These are phyloP conservation scores for Penicillium sp. DNA, from an alignment of 2,329 filamentous ascomycete species.

Conservation along the genomic window DNA sequence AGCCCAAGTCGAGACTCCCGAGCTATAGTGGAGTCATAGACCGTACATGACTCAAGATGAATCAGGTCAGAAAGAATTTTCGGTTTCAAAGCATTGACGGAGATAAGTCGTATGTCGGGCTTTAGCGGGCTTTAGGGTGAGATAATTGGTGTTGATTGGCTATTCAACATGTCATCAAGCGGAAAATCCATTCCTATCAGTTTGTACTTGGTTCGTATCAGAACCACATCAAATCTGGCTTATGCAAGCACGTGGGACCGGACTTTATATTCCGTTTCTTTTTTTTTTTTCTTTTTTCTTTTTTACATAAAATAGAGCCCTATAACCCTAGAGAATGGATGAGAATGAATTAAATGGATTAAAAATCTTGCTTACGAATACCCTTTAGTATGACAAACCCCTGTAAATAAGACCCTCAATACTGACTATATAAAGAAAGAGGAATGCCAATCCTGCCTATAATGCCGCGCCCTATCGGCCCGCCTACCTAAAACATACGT, in stretches of 20 bases:
- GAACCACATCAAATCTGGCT: neutral
- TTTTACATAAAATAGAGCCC: no score
- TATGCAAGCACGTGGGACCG: neutral
- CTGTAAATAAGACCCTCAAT: neutral
- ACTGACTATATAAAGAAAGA: neutral
- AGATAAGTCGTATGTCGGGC: conserved; percentile 7
- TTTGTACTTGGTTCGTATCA: no score
- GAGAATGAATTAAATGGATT: neutral
- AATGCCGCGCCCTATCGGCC: neutral
- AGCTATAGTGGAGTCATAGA: conserved; percentile 18
- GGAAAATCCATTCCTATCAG: conserved; percentile 6
- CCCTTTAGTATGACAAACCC: no score
- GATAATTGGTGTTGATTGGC: neutral
- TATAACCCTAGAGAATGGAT: no score
- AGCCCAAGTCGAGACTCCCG: neutral
- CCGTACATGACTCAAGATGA: conserved; percentile 22
- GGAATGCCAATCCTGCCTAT: neutral
- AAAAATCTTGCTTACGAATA: conserved; percentile 1
- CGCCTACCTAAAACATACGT: neutral
- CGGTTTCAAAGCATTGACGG: conserved; percentile 2
- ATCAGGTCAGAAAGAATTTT: conserved; percentile 10
- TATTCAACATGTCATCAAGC: neutral
- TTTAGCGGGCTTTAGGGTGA: neutral
- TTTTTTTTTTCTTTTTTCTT: neutral
- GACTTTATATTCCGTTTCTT: conserved; percentile 1